Conservation (phyloP, 2,329 filamentous ascomycete genomes). For the Paecilomyces niveus region DNA sequence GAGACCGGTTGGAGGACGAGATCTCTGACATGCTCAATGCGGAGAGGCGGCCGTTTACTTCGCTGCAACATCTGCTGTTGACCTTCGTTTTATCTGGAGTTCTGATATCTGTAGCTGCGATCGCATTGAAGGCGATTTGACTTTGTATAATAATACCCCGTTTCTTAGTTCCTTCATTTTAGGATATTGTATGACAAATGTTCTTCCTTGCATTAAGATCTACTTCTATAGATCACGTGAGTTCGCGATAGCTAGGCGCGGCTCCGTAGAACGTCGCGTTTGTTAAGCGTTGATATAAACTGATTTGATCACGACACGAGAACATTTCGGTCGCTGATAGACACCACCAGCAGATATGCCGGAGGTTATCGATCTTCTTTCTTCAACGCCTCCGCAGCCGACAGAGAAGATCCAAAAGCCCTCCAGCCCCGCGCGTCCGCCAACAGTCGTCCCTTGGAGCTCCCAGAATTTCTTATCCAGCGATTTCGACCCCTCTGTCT, state of each 20-base stretch:
- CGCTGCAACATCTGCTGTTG: conserved; percentile 25
- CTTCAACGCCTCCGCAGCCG: conserved; percentile 24
- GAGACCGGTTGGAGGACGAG: conserved; percentile 62
- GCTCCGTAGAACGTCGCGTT: not conserved
- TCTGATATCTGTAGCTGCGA: conserved; percentile 21
- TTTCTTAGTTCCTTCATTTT: not conserved
- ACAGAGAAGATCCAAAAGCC: conserved; percentile 9
- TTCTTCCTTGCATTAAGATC: not conserved
- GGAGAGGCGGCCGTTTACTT: conserved; percentile 29
- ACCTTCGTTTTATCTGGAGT: conserved; percentile 23
- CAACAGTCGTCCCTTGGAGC: conserved; percentile 1
- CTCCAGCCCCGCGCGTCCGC: conserved; percentile 5
- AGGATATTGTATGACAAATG: not conserved
- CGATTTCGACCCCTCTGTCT: conserved; percentile 5
- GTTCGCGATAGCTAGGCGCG: conserved; percentile 6
- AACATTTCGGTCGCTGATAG: not conserved
- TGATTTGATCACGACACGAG: not conserved
- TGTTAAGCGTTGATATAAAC: not conserved
- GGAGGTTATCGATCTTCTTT: conserved; percentile 32
- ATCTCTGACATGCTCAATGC: conserved; percentile 46
- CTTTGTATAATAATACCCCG: conserved; percentile 10
- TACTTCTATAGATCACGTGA: not conserved
- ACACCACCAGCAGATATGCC: conserved; percentile 20
- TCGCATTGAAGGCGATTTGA: conserved; percentile 10
- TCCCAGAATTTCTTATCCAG: conserved; percentile 7